Evolutionary conservation across 1,284 basidiomycete species (phyloP), one percentile per base, ranked within the genome.

Genomic region (Golubevia sp.): DNA sequence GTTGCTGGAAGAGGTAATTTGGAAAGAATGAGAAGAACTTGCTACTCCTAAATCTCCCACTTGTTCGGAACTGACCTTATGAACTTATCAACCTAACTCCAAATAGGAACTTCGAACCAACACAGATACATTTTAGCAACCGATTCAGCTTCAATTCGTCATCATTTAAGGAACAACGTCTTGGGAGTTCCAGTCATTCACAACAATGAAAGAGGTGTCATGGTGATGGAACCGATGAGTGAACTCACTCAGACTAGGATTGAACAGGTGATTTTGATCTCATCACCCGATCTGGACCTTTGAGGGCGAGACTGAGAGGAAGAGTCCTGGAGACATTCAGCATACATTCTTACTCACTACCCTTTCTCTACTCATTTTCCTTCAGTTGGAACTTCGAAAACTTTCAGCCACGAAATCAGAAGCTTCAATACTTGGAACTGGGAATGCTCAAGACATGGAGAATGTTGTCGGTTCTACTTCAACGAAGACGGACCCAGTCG

Each of bases 211-310:
- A 72, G 38, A 44, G 57, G 77, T 2, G 80, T 83, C 24, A 70
- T 83, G 57, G 76, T 83, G 20, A 54, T 83, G 20, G 80, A 82
- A 59, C 79, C 79, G 6, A 82, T 82, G 77, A 76, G 71, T 24
- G 60, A 70, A 11, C 60, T 73, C 34, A 82, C 80, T 0, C 67
- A 60, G 56, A 57, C 48, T 20, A 66, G 63, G 60, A 71, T 79
- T 54, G 69, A 67, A 3, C 59, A 64, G 53, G 58, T 64, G 57
- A 59, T 55, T 63, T 34, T 25, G 44, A 26, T 51, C 30, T 54
- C 55, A 11, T 20, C 55, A 25, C 21, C 50, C 48, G 4, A 2
- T 49, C 3, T 50, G 6, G 3, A 26, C 55, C 52, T 26, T 58
- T 25, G 13, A n/a, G 56, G 27, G 18, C 38, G 49, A 24, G 24